A percentile compares a stretch with the other conserved stretches of the same genome.
Conservation (phyloP, 768 basidiomycete species). For the Postia placenta region DNA sequence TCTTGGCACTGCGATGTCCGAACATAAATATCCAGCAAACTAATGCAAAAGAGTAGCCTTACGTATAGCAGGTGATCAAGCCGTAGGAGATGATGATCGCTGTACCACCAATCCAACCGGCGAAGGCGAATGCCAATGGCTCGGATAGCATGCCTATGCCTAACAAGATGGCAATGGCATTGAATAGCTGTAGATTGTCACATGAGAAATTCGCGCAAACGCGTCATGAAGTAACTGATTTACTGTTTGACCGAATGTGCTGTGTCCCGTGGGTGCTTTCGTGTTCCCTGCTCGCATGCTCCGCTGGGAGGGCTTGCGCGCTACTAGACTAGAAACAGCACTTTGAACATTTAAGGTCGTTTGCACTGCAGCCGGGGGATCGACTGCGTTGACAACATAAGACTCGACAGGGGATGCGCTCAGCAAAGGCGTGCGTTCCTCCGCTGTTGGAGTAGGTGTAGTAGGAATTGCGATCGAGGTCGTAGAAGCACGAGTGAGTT, state of each 20-base stretch:
- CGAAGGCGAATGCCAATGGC: constrained; percentile 86
- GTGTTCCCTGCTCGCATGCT: constrained; percentile 9
- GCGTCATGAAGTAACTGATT: constrained; percentile 14
- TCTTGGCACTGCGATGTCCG: constrained; percentile 61
- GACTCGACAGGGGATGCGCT: constrained; percentile 7
- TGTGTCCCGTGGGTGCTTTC: constrained; percentile 38
- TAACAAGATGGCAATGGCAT: constrained; percentile 78
- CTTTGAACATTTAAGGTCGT: not conserved
- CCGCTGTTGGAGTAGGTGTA: constrained; percentile 4
- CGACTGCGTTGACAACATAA: not conserved
- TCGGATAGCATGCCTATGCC: constrained; percentile 89
- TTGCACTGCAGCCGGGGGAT: too few species aligned
- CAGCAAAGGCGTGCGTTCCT: constrained; percentile 19
- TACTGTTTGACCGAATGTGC: constrained; percentile 72
- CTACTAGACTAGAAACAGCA: not conserved
- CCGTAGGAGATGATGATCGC: constrained; percentile 72
- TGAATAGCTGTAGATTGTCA: constrained; percentile 63
- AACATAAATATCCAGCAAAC: not conserved
- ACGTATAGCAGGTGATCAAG: constrained; percentile 81
- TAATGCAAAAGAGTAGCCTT: not conserved
- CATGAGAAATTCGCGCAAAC: not conserved
- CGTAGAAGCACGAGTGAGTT: not conserved
- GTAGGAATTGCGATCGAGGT: not conserved
- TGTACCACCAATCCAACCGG: constrained; percentile 83
- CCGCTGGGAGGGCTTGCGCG: constrained; percentile 9